These are phyloP conservation scores for Oryza rufipogon DNA, from an alignment of 176 grass and related monocot species.

Conservation along the genomic window DNA sequence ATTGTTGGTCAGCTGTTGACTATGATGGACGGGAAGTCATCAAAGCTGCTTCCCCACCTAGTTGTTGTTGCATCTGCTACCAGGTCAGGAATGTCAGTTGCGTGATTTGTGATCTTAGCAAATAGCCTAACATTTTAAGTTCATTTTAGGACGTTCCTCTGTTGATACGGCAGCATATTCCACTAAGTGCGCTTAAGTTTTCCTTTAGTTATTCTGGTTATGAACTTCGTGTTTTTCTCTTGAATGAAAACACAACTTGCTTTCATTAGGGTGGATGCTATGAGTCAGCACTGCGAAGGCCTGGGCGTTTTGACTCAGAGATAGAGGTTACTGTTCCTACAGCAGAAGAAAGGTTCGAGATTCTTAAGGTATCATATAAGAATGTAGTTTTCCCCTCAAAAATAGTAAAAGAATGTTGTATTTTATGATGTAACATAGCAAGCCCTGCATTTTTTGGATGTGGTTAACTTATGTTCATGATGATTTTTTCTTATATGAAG, in stretches of 20 bases:
- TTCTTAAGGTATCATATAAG: conserved; percentile 67
- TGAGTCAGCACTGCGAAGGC: conserved; percentile 87
- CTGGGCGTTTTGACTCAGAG: conserved; percentile 88
- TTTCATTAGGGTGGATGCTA: conserved; percentile 66
- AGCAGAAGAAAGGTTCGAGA: conserved; percentile 71
- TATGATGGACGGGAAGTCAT: background rate
- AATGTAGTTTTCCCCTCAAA: background rate
- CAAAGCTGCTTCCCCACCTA: background rate
- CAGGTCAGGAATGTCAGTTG: conserved; percentile 55
- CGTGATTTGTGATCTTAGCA: conserved; percentile 12
- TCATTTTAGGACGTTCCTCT: background rate
- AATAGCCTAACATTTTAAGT: background rate
- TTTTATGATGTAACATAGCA: background rate
- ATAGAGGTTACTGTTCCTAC: conserved; percentile 84
- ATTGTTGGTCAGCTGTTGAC: conserved; percentile 91
- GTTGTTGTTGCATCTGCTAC: conserved; percentile 80
- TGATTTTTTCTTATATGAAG: background rate
- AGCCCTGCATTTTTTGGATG: conserved; percentile 11
- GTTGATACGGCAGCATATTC: background rate
- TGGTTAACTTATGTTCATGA: background rate
- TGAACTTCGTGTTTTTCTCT: background rate
- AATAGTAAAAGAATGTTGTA: background rate
- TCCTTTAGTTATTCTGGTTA: background rate
- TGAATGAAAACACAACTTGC: background rate
- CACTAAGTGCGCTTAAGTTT: background rate